phyloP scores from a whole-genome alignment of 768 basidiomycete genomes.

The Mycena galericulata region DNA sequence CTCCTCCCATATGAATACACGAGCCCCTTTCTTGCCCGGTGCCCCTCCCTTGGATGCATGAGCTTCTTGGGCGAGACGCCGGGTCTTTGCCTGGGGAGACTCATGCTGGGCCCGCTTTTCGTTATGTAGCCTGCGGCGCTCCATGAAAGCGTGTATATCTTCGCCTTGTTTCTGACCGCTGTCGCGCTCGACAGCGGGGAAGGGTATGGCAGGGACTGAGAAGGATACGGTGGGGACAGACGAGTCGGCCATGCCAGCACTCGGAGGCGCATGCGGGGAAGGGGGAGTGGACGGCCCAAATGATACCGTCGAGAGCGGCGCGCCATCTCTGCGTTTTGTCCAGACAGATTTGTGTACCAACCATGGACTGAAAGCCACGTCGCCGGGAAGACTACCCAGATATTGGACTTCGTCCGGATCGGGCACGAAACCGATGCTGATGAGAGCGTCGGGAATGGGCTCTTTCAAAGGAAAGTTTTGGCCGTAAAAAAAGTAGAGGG shows the following conservation, averaged over 20 bases:
- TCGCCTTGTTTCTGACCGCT: constrained; percentile 31
- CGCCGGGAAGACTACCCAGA: constrained; percentile 11
- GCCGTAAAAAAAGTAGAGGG: constrained; percentile 32
- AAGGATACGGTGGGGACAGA: no score
- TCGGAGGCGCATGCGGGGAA: constrained; percentile 17
- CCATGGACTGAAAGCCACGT: constrained; percentile 27
- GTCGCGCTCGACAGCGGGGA: constrained; percentile 25
- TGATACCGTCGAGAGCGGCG: neutral
- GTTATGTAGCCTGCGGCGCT: constrained; percentile 24
- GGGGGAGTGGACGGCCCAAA: neutral
- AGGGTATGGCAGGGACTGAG: constrained; percentile 7
- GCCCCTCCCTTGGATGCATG: constrained; percentile 19
- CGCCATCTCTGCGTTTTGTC: neutral
- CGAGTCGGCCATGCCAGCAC: neutral
- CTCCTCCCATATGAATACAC: constrained; percentile 32
- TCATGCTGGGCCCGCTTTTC: constrained; percentile 20
- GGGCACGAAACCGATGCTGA: constrained; percentile 10
- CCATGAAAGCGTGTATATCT: constrained; percentile 26
- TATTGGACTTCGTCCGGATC: constrained; percentile 1
- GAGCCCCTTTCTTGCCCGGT: constrained; percentile 25
- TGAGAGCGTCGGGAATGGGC: constrained; percentile 21
- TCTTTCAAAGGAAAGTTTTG: constrained; percentile 16
- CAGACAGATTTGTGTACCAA: neutral
- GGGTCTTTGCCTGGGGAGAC: constrained; percentile 2
- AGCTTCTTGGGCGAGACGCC: constrained; percentile 17